These are phyloP conservation scores for Urochloa ruziziensis DNA, from an alignment of 176 grass and related monocot genomes.

Conservation along the genomic window DNA sequence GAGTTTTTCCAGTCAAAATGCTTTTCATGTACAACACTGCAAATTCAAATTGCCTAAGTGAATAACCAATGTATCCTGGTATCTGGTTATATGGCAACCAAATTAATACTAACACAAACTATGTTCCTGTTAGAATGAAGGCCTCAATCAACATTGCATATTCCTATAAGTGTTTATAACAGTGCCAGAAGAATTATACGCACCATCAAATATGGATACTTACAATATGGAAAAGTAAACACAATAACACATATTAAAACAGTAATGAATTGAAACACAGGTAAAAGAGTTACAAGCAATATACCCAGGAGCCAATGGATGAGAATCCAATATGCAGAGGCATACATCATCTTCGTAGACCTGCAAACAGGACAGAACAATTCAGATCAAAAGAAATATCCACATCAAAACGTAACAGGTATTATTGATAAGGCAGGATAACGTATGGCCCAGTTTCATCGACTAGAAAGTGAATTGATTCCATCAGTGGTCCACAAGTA, in stretches of 20 bases:
- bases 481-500: not conserved
- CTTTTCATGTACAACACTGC: not conserved
- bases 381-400: not conserved
- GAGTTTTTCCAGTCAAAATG: too few species aligned
- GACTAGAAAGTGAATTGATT: not conserved
- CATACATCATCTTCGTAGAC: constrained; percentile 44
- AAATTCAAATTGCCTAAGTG: not conserved
- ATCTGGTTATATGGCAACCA: not conserved
- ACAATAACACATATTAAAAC: not conserved
- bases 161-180: not conserved
- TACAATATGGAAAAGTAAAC: not conserved
- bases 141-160: not conserved
- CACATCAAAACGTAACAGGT: not conserved
- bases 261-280: not conserved
- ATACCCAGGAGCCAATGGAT: constrained; percentile 40
- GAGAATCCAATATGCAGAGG: constrained; percentile 45
- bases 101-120: not conserved
- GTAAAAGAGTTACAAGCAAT: not conserved
- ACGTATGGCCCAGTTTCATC: not conserved
- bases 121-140: not conserved
- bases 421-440: not conserved
- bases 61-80: not conserved
- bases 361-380: constrained; percentile 17
- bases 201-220: not conserved
- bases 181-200: not conserved